These are phyloP conservation scores for Isoetes taiwanensis DNA, from an alignment of 75 land plant species.

Conservation along the genomic window DNA sequence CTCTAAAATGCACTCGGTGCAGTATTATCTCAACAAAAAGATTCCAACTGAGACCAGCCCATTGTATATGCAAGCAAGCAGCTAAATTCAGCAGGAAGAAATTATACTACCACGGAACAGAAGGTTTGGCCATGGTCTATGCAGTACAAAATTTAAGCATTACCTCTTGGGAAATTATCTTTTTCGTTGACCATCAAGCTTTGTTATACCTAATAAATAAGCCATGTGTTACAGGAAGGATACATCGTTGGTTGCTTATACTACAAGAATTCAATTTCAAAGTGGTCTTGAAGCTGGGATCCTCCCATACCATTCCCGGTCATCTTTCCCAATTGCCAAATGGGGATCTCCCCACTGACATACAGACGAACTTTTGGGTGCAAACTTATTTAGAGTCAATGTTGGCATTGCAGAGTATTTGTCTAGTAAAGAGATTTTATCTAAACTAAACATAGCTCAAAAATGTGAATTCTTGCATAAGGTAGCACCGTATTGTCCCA, in stretches of 20 bases:
- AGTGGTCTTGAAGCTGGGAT: too few species aligned
- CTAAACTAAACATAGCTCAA: too few species aligned
- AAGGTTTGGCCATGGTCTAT: neutral
- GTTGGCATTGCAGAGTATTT: too few species aligned
- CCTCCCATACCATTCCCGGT: too few species aligned
- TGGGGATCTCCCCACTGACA: too few species aligned
- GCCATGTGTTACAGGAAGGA: neutral
- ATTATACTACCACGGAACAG: conserved; percentile 6
- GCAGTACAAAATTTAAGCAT: neutral
- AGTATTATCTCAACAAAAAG: conserved; percentile 6
- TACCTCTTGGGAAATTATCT: neutral
- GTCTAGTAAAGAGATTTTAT: too few species aligned
- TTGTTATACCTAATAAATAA: neutral
- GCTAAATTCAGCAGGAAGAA: neutral
- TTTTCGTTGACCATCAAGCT: neutral
- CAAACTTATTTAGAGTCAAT: too few species aligned
- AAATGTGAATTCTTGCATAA: too few species aligned
- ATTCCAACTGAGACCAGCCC: neutral
- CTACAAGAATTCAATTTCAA: neutral
- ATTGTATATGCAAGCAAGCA: neutral
- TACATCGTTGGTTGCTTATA: neutral
- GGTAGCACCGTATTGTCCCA: too few species aligned
- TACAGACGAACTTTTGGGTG: too few species aligned
- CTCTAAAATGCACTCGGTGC: conserved; percentile 5
- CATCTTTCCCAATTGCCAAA: too few species aligned